Evolutionary conservation across 495 filamentous ascomycete species (phyloP).

Genomic region (Schizothecium vesticola): DNA sequence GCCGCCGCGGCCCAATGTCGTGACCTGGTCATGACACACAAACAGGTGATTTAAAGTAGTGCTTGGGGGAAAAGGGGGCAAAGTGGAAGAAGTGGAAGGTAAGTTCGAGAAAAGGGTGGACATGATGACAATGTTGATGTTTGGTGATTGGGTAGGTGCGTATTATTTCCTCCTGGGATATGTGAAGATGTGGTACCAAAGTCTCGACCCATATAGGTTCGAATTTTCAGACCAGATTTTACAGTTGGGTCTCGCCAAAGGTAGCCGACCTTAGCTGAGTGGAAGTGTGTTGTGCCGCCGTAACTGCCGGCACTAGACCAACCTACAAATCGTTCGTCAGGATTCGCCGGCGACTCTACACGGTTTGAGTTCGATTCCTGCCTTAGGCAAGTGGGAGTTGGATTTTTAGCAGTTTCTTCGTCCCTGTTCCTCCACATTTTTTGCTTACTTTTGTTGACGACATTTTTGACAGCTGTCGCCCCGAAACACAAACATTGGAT

Average conservation of each 20-base stretch:
- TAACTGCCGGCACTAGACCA: background rate
- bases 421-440: too few species aligned
- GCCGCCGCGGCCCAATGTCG: too few species aligned
- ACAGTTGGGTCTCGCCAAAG: background rate
- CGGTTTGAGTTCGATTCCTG: background rate
- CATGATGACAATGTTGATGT: background rate
- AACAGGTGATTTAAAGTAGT: too few species aligned
- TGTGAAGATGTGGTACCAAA: too few species aligned
- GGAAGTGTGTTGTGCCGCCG: background rate
- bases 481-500: too few species aligned
- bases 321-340: background rate
- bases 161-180: too few species aligned
- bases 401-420: background rate
- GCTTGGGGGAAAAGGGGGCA: background rate
- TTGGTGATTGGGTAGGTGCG: background rate
- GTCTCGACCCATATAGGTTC: background rate
- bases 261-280: background rate
- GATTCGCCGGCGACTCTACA: background rate
- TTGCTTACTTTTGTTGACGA: background rate
- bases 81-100: background rate
- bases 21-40: too few species aligned
- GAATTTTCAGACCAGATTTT: background rate
- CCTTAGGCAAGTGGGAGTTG: background rate
- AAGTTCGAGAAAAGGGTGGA: background rate
- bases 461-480: background rate